These are phyloP conservation scores for Podaxis mareebaensis DNA, from an alignment of 768 basidiomycete species.

Conservation along the genomic window DNA sequence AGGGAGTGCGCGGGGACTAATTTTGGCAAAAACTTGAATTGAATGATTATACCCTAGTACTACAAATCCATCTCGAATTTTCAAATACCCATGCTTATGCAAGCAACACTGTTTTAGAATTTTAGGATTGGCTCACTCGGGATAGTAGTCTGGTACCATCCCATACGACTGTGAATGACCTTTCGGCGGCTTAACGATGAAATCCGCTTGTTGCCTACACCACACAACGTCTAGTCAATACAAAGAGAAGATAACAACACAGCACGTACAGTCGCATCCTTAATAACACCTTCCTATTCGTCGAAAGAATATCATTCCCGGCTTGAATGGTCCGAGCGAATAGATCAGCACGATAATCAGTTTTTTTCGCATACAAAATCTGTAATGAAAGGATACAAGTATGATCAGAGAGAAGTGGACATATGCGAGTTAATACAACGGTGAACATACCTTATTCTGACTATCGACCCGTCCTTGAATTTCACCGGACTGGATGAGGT, in stretches of 20 bases:
- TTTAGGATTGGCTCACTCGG: neutral
- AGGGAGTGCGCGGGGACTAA: neutral
- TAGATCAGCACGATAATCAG: conserved; percentile 74
- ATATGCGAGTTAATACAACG: neutral
- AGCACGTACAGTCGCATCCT: conserved; percentile 79
- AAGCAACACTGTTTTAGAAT: neutral
- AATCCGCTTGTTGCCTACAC: conserved; percentile 76
- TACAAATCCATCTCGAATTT: neutral
- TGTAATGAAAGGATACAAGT: conserved; percentile 27
- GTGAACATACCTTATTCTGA: conserved; percentile 70
- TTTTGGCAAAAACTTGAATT: neutral
- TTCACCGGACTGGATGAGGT: conserved; percentile 72
- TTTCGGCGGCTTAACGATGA: conserved; percentile 70
- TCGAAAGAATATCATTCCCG: conserved; percentile 67
- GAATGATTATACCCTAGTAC: neutral
- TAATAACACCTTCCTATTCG: conserved; percentile 77
- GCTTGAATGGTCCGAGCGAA: conserved; percentile 76
- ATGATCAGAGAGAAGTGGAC: neutral
- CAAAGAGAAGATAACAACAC: conserved; percentile 4
- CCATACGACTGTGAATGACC: conserved; percentile 53
- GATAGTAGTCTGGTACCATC: conserved; percentile 21
- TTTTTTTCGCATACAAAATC: conserved; percentile 81
- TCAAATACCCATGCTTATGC: neutral
- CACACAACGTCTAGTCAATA: neutral
- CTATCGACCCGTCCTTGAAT: conserved; percentile 88